A percentile compares a stretch with the other conserved stretches of the same genome.
phyloP scores from a whole-genome alignment of 169 alveolate species.

The Plasmodium billcollinsi region DNA sequence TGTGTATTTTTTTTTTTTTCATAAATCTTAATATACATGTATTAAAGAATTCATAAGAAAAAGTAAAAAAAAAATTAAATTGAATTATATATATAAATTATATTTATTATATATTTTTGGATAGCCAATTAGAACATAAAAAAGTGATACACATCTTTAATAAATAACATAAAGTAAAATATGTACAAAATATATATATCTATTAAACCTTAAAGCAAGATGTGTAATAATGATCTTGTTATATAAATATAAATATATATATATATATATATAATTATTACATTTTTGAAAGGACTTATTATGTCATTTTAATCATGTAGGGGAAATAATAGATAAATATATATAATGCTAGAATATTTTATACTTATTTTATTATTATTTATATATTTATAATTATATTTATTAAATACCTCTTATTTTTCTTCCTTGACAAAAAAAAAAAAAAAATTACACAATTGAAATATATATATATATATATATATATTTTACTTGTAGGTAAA shows the following conservation, averaged over 20 bases:
- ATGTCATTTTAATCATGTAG: background rate
- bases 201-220: too few species aligned
- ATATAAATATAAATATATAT: background rate
- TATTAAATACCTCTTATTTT: too few species aligned
- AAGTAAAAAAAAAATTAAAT: background rate
- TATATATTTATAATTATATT: too few species aligned
- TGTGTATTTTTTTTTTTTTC: background rate
- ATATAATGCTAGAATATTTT: too few species aligned
- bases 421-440: background rate
- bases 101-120: too few species aligned
- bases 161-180: too few species aligned
- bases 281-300: background rate
- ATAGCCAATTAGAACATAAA: too few species aligned
- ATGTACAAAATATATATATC: too few species aligned
- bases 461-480: background rate
- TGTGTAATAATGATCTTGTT: too few species aligned
- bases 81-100: background rate
- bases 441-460: background rate
- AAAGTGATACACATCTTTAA: too few species aligned
- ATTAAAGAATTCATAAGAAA: background rate
- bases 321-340: too few species aligned
- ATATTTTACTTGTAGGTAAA: background rate
- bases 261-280: background rate
- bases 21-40: background rate
- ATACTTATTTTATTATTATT: too few species aligned